Percentiles rank a stretch among this genome's conserved stretches.
Conservation (phyloP, 768 basidiomycete genomes). For the Lactarius quietus region DNA sequence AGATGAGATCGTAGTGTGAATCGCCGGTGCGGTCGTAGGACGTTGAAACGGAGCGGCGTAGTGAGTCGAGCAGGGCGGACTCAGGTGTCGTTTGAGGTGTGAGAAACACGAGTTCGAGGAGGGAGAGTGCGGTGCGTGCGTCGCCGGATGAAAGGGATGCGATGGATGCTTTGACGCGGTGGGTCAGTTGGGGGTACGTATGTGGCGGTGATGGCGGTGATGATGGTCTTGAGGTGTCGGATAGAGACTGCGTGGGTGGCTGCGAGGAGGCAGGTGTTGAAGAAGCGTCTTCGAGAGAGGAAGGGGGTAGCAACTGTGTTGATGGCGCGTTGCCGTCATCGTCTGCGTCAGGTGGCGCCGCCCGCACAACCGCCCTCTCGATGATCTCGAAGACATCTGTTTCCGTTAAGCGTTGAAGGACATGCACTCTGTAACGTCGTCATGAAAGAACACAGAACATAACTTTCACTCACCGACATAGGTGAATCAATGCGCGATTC, state of each 20-base stretch:
- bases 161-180: constrained; percentile 46
- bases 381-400: constrained; percentile 58
- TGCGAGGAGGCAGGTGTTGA: background rate
- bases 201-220: constrained; percentile 17
- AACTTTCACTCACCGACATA: constrained; percentile 57
- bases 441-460: background rate
- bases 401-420: constrained; percentile 62
- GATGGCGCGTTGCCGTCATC: background rate
- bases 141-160: constrained; percentile 60
- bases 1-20: constrained; percentile 76
- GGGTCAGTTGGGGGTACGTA: constrained; percentile 41
- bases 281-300: constrained; percentile 5
- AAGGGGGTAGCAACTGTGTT: constrained; percentile 1
- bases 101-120: constrained; percentile 65
- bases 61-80: constrained; percentile 47
- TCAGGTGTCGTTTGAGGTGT: constrained; percentile 42
- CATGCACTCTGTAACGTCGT: constrained; percentile 58
- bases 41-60: constrained; percentile 60
- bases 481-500: constrained; percentile 65
- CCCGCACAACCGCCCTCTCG: constrained; percentile 45
- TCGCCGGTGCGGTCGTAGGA: constrained; percentile 78
- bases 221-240: constrained; percentile 6
- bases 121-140: constrained; percentile 72
- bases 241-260: background rate
- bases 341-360: constrained; percentile 2